Conservation (phyloP, 371 early-diverging fungal genomes). For the Coelomomyces lativittatus region DNA sequence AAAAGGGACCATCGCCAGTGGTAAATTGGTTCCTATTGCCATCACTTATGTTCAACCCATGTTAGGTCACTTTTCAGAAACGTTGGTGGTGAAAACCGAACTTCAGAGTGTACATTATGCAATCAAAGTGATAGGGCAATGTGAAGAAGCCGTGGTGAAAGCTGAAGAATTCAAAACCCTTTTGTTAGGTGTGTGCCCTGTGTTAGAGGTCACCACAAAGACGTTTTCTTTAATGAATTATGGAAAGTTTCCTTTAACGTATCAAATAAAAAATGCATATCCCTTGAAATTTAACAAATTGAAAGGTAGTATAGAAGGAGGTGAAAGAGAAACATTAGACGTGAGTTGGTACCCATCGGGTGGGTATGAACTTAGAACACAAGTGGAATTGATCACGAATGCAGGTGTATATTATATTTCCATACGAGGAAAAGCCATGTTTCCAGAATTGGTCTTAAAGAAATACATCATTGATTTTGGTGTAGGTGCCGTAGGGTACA, state of each 20-base stretch:
- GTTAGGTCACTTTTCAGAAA: conserved; percentile 16
- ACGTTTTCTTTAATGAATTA: conserved; percentile 20
- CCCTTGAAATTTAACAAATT: conserved; percentile 21
- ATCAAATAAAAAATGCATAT: conserved; percentile 14
- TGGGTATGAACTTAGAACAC: conserved; percentile 34
- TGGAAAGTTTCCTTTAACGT: conserved; percentile 22
- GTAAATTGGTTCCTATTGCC: conserved; percentile 8
- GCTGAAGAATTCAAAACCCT: conserved; percentile 25
- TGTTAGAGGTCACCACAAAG: conserved; percentile 16
- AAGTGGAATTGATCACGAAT: conserved; percentile 20
- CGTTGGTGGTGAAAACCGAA: conserved; percentile 20
- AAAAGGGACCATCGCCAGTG: conserved; percentile 15
- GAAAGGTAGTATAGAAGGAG: conserved; percentile 14
- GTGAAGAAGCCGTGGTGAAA: conserved; percentile 29
- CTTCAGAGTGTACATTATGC: conserved; percentile 19
- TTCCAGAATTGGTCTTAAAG: conserved; percentile 23
- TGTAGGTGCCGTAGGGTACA: conserved; percentile 19
- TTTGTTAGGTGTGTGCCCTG: conserved; percentile 29
- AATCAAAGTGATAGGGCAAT: conserved; percentile 17
- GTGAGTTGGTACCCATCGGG: conserved; percentile 34
- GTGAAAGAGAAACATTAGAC: conserved; percentile 7
- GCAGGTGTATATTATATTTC: conserved; percentile 23
- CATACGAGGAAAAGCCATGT: conserved; percentile 26
- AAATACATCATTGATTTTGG: conserved; percentile 16
- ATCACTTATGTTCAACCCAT: conserved; percentile 16